Conservation (phyloP, 768 basidiomycete genomes). For the Mycena haematopus region DNA sequence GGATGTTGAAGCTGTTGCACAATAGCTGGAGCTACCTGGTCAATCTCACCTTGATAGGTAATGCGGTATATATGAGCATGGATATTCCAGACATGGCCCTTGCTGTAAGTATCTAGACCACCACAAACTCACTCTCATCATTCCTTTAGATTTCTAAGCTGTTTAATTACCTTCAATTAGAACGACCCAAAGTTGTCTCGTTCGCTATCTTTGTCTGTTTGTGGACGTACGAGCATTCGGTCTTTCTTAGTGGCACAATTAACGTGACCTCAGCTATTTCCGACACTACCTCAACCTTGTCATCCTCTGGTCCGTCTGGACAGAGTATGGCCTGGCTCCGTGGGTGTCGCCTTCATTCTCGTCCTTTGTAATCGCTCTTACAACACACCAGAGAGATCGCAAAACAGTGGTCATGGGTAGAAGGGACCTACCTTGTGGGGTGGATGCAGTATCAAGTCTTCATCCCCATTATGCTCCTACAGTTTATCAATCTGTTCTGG, state of each 20-base stretch:
- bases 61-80: slow-evolving; percentile 95
- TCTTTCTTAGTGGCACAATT: neutral
- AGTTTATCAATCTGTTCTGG: slow-evolving; percentile 92
- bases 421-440: slow-evolving; percentile 70
- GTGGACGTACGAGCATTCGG: slow-evolving; percentile 74
- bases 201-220: slow-evolving; percentile 71
- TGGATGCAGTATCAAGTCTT: slow-evolving; percentile 92
- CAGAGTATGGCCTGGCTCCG: slow-evolving; percentile 78
- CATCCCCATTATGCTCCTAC: slow-evolving; percentile 72
- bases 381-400: slow-evolving; percentile 51
- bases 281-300: slow-evolving; percentile 89
- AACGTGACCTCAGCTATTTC: slow-evolving; percentile 73
- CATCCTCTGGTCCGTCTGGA: slow-evolving; percentile 90
- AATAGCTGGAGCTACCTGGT: slow-evolving; percentile 82
- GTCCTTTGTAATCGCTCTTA: slow-evolving; percentile 3
- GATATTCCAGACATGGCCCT: slow-evolving; percentile 92
- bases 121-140: neutral
- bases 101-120: slow-evolving; percentile 62
- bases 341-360: slow-evolving; percentile 45
- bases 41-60: slow-evolving; percentile 88
- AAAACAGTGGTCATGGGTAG: slow-evolving; percentile 62
- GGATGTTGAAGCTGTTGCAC: slow-evolving; percentile 10
- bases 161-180: slow-evolving; percentile 82
- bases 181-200: slow-evolving; percentile 63
- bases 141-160: slow-evolving; percentile 77